A percentile compares a stretch with the other conserved stretches of the same genome.
These are phyloP conservation scores for Botrytis porri DNA, from an alignment of 2,329 filamentous ascomycete genomes.

Conservation along the genomic window DNA sequence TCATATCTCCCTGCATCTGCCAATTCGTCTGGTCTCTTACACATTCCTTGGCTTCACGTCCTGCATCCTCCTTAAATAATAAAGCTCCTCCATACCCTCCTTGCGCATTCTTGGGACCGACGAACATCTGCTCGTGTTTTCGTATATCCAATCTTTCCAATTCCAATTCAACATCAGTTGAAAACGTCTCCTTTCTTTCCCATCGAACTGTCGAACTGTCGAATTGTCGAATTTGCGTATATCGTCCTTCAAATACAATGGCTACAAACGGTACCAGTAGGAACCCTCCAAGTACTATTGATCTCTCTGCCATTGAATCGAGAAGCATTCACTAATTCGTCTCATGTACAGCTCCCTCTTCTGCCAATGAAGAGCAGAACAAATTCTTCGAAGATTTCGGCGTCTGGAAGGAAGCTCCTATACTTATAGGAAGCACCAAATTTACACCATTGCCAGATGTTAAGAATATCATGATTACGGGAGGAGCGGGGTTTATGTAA, in stretches of 20 bases:
- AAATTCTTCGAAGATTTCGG: slow-evolving; percentile 57
- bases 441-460: slow-evolving; percentile 67
- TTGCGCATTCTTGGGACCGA: slow-evolving; percentile 3
- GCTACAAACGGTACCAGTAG: slow-evolving; percentile 19
- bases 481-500: slow-evolving; percentile 83
- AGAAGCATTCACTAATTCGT: not conserved
- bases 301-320: not conserved
- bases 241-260: slow-evolving; percentile 20
- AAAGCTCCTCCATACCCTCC: slow-evolving; percentile 10
- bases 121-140: not conserved
- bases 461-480: slow-evolving; percentile 80
- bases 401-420: slow-evolving; percentile 68
- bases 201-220: slow-evolving; percentile 3
- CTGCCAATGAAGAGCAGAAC: slow-evolving; percentile 24
- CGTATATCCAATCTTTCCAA: not conserved
- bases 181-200: not conserved
- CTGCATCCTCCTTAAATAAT: slow-evolving; percentile 3
- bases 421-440: slow-evolving; percentile 66
- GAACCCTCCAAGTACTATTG: slow-evolving; percentile 19
- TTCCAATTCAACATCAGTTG: not conserved
- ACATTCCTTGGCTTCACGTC: slow-evolving; percentile 9
- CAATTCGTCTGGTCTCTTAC: not conserved
- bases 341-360: slow-evolving; percentile 21
- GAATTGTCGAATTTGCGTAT: not conserved
- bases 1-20: slow-evolving; percentile 13